Evolutionary conservation across 176 grass and related monocot species (phyloP).

Genomic region (Metroxylon sagu): DNA sequence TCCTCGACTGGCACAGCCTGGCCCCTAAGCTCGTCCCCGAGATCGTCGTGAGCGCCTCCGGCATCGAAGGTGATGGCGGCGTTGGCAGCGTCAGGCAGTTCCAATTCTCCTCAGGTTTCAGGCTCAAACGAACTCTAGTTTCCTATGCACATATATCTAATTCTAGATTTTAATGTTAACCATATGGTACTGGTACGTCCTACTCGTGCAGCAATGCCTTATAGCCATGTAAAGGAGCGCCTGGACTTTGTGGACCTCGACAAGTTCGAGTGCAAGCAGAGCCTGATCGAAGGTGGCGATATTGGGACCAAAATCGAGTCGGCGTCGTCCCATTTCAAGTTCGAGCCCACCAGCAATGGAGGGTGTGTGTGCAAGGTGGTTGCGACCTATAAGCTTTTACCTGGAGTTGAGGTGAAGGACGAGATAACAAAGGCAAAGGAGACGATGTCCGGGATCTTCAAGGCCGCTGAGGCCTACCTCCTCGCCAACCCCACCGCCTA

Average conservation of each 20-base stretch:
- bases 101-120: conserved; percentile 57
- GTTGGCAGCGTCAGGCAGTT: conserved; percentile 67
- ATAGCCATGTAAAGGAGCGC: conserved; percentile 42
- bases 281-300: conserved; percentile 51
- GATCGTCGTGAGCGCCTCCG: conserved; percentile 39
- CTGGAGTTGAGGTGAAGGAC: conserved; percentile 28
- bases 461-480: too few relatives aligned
- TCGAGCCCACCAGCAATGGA: conserved; percentile 39
- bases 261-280: conserved; percentile 50
- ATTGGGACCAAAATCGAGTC: conserved; percentile 37
- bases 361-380: conserved; percentile 50
- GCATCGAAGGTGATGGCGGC: conserved; percentile 30
- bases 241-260: conserved; percentile 48
- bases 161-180: too few relatives aligned
- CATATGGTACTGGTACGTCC: neutral
- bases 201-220: conserved; percentile 33
- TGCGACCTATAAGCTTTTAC: conserved; percentile 33
- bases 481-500: too few relatives aligned
- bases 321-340: conserved; percentile 40
- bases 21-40: conserved; percentile 47
- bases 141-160: too few relatives aligned
- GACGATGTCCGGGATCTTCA: too few relatives aligned
- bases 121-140: too few relatives aligned
- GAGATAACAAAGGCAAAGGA: neutral
- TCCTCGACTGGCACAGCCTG: conserved; percentile 72